Base-by-base conservation (phyloP, 495 filamentous ascomycete genomes). In the Daldinia grandis region DNA sequence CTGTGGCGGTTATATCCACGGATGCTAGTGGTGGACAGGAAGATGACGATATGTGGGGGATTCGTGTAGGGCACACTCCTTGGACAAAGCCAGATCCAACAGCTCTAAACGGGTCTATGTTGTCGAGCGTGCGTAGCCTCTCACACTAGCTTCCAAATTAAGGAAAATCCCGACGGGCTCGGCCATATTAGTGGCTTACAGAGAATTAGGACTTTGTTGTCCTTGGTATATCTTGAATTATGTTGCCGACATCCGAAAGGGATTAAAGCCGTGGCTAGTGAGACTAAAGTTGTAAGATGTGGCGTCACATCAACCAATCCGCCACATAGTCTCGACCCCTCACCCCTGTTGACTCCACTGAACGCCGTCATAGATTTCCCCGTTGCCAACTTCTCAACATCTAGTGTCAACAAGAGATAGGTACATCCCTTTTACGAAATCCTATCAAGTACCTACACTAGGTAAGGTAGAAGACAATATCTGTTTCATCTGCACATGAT, bases 281-380 rank as follows among this genome's bases (percentile, higher is more conserved):
- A 74, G 31, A 31, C 27, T 12, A 24, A 49, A 21, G 5, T 0
- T 19, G 50, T 15, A n/a, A 59, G 40, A 49, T 68, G 70, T 73
- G 71, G 73, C 73, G 71, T 71, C 62, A 71, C 53, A 35, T 58
- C 44, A 37, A 21, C 37, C 58, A 54, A 24, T 24, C 24, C 19
- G 60, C 58, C 66, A 58, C 64, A 57, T 7, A 40, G 4, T 30
- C 55, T 28, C 33, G 2, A 14, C 31, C 9, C 37, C 6, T 47
- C 24, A 25, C 1, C 57, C 47, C 33, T 31, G 28, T 56, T 17
- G n/a, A 56, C 53, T 21, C 19, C 35, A 64, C 49, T 28, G 4
- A 6, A 75, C 73, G 70, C 38, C 57, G 74, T 76, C 74, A 74
- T 76, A 74, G 74, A 76, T 64, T 73, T 27, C 54, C 44, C 37